Evolutionary conservation across 2,329 filamentous ascomycete genomes (phyloP).

Genomic region (Claviceps sp.): DNA sequence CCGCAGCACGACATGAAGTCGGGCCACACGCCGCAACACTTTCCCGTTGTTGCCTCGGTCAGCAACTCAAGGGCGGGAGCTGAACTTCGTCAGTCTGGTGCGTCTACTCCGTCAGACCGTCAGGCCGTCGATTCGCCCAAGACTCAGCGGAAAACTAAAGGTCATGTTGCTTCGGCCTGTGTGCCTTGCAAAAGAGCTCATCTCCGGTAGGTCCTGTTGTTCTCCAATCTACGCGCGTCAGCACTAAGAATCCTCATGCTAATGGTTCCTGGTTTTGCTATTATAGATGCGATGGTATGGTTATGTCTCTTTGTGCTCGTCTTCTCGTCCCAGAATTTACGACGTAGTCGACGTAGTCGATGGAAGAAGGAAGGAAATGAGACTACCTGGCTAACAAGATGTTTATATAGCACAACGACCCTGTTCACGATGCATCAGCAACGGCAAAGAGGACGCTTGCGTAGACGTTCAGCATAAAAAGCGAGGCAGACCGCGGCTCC

Average conservation of each 20-base stretch:
- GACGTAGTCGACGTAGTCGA: not conserved
- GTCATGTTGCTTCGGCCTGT: slow-evolving; percentile 73
- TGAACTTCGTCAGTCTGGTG: slow-evolving; percentile 14
- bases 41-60: slow-evolving; percentile 7
- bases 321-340: not conserved
- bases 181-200: slow-evolving; percentile 78
- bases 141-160: slow-evolving; percentile 56
- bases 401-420: slow-evolving; percentile 56
- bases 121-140: slow-evolving; percentile 42
- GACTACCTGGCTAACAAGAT: slow-evolving; percentile 19
- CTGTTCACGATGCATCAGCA: slow-evolving; percentile 63
- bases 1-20: slow-evolving; percentile 6
- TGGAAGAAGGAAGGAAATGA: not conserved
- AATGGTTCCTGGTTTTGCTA: not conserved
- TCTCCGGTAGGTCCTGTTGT: slow-evolving; percentile 40
- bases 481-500: slow-evolving; percentile 60
- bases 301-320: not conserved
- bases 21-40: slow-evolving; percentile 8
- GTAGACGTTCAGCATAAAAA: slow-evolving; percentile 82
- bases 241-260: not conserved
- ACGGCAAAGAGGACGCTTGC: slow-evolving; percentile 69
- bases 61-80: slow-evolving; percentile 8
- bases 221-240: no score
- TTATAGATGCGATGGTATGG: slow-evolving; percentile 3
- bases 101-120: slow-evolving; percentile 28